Base-by-base conservation (phyloP, 352 stramenopile genomes). In the Phytophthora meadii region DNA sequence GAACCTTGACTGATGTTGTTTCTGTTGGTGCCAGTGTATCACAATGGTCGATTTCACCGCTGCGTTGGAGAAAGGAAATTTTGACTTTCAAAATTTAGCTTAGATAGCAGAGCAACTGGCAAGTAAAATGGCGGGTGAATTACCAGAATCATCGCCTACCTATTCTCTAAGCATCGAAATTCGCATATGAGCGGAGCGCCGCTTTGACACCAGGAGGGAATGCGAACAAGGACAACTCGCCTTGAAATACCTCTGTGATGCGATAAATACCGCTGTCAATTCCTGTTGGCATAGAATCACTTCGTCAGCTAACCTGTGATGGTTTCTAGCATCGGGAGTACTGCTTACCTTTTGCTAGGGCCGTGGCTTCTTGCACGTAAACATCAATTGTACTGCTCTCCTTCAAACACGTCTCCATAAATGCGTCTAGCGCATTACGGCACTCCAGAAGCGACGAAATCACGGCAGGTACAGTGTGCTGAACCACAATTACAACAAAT, bases 231-330 rank as follows among this genome's bases (percentile, higher is more conserved):
- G 76, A 70, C 32, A 92, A 57, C 25, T 92, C 84, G 36, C 65
- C 68, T 68, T 80, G 79, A 65, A 92, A 93, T 54, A 85, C 72
- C 37, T 84, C 65, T 4, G 81, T 88, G 68, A 93, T 89, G 68
- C 77, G 79, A 81, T 90, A 88, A 70, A 92, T 89, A 64, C 81
- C 82, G 56, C 84, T 90, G 61, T 93, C 84, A 42, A 93, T 78
- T 54, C 82, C 84, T 91, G 42, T 49, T 22, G 22, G 22, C 22
- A 22, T 22, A 22, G 22, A 22, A 22, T 42, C 19, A 65, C 22
- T 53, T 25, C 46, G 32, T 67, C 39, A 61, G 54, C 22, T 19
- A 30, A 53, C 22, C n/a, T n/a, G 42, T 32, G 2, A 45, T 56
- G 5, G 41, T 15, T 41, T 24, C 2, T 4, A 11, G 40, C 25